Percentiles rank a stretch among this genome's conserved stretches.
Conservation (phyloP, 768 basidiomycete species). For the Plicaturopsis crispa region DNA sequence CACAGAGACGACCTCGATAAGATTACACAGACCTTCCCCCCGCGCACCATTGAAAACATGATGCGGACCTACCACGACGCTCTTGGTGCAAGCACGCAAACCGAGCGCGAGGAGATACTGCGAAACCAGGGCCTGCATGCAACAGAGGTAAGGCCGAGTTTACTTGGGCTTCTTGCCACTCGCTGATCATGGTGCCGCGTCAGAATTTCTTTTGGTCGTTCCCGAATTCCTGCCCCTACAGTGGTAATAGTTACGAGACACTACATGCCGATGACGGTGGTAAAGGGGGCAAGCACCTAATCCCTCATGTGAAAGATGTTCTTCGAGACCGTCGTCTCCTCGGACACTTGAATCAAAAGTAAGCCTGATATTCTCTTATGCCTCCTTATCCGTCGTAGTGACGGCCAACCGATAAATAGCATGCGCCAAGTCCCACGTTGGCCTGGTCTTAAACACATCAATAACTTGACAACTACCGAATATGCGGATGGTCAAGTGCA, state of each 20-base stretch:
- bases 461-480: conserved; percentile 16
- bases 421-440: conserved; percentile 21
- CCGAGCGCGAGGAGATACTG: conserved; percentile 12
- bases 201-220: conserved; percentile 22
- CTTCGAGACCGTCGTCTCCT: conserved; percentile 9
- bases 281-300: conserved; percentile 20
- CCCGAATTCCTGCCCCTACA: conserved; percentile 16
- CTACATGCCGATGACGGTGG: conserved; percentile 20
- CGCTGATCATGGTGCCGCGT: too few relatives aligned
- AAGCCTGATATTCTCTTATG: conserved; percentile 4
- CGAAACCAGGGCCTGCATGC: conserved; percentile 14
- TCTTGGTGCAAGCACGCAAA: conserved; percentile 5
- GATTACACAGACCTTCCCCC: conserved; percentile 7
- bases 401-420: too few relatives aligned
- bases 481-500: conserved; percentile 22
- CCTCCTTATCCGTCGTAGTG: too few relatives aligned
- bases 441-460: conserved; percentile 22
- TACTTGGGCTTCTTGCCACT: too few relatives aligned
- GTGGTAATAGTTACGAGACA: conserved; percentile 18
- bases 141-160: conserved; percentile 13
- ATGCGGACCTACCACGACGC: conserved; percentile 9
- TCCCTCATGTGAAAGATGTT: conserved; percentile 11
- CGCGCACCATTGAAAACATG: conserved; percentile 15
- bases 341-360: conserved; percentile 13
- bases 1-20: conserved; percentile 12